Percentiles rank a stretch among this genome's conserved stretches.
These are phyloP conservation scores for Rasamsonia emersonii DNA, from an alignment of 2,329 filamentous ascomycete genomes.

Conservation along the genomic window DNA sequence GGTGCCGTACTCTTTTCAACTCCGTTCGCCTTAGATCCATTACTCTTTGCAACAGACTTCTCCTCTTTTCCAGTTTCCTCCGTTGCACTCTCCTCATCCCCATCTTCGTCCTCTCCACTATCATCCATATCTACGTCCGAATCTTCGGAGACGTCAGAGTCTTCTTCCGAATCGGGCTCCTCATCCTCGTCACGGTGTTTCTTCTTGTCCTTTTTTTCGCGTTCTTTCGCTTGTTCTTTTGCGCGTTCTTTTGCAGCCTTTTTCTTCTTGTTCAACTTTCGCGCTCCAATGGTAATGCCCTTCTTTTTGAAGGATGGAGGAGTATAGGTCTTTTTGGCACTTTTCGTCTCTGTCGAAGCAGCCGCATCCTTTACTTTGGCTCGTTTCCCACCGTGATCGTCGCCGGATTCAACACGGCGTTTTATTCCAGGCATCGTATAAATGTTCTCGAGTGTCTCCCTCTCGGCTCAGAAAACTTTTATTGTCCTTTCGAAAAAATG, in stretches of 20 bases:
- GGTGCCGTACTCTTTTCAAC: not conserved
- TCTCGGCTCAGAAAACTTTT: no score
- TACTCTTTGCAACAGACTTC: conserved; percentile 5
- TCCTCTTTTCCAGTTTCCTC: conserved; percentile 12
- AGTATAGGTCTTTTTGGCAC: conserved; percentile 6
- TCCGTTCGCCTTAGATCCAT: not conserved
- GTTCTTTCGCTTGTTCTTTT: conserved; percentile 15
- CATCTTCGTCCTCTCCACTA: conserved; percentile 33
- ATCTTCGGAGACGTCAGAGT: conserved; percentile 44
- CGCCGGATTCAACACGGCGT: conserved; percentile 28
- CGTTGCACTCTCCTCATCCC: conserved; percentile 11
- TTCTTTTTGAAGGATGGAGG: conserved; percentile 7
- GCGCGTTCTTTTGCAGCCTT: conserved; percentile 14
- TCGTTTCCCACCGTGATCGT: conserved; percentile 33
- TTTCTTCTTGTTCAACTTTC: conserved; percentile 19
- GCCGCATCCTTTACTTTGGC: conserved; percentile 27
- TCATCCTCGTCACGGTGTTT: conserved; percentile 27
- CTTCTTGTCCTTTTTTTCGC: conserved; percentile 24
- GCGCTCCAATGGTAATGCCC: conserved; percentile 3
- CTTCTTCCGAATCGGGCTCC: conserved; percentile 32
- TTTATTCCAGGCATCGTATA: conserved; percentile 33
- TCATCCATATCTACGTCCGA: conserved; percentile 49
- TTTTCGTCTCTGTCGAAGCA: conserved; percentile 4
- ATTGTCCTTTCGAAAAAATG: conserved; percentile 3
- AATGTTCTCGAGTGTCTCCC: conserved; percentile 1